phyloP scores from a whole-genome alignment of 257 asterid species.

The Linderniella brevidens region DNA sequence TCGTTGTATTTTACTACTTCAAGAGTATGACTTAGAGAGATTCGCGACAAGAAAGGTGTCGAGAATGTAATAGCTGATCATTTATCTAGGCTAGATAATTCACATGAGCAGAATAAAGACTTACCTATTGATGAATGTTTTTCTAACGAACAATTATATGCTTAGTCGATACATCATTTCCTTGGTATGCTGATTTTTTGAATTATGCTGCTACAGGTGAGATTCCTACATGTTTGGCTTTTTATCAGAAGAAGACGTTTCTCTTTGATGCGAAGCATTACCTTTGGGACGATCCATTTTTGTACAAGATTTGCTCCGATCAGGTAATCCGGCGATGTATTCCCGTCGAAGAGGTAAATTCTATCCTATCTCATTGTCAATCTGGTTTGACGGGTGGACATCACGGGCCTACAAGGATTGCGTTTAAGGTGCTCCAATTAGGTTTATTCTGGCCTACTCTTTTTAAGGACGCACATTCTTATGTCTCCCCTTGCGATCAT shows the following conservation, averaged over 20 bases:
- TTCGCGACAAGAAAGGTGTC: background rate
- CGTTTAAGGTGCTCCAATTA: background rate
- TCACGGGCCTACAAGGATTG: background rate
- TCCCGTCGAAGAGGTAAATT: background rate
- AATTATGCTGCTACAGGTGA: background rate
- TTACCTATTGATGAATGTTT: background rate
- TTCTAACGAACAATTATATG: background rate
- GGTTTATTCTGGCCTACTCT: slow-evolving; percentile 1
- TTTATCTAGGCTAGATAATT: background rate
- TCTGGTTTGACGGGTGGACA: background rate
- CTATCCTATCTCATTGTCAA: background rate
- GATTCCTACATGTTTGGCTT: background rate
- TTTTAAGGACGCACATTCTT: background rate
- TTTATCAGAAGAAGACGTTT: background rate
- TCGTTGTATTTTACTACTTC: background rate
- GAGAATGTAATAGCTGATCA: background rate
- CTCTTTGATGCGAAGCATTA: background rate
- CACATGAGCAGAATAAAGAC: background rate
- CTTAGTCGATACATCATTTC: background rate
- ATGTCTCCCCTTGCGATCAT: background rate
- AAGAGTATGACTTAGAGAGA: slow-evolving; percentile 1
- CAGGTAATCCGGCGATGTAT: background rate
- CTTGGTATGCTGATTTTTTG: background rate
- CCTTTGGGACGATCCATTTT: background rate
- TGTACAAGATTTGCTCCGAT: background rate